Evolutionary conservation across 2,329 filamentous ascomycete species (phyloP).

Genomic region (Arthrobotrys conoides): DNA sequence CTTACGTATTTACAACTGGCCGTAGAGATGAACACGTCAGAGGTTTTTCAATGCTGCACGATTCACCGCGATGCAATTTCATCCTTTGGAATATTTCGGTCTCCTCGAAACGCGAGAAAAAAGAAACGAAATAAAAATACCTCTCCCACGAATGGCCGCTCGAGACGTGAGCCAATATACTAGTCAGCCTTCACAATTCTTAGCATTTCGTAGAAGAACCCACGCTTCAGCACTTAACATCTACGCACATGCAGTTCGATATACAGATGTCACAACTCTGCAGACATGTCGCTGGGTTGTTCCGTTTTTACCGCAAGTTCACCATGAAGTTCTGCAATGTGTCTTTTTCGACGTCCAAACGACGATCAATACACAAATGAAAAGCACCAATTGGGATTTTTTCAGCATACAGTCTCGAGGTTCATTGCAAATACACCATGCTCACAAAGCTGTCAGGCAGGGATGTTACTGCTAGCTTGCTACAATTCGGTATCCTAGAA

Average conservation of each 20-base stretch:
- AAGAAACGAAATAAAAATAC: not conserved
- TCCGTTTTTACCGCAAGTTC: not conserved
- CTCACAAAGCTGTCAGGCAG: too few relatives aligned
- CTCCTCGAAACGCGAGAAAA: not conserved
- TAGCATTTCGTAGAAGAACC: not conserved
- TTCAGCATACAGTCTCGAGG: too few relatives aligned
- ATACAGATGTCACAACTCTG: slow-evolving; percentile 6
- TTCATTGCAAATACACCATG: not conserved
- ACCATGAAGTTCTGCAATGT: not conserved
- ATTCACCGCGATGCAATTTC: not conserved
- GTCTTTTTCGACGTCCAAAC: not conserved
- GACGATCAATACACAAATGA: not conserved
- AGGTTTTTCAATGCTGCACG: not conserved
- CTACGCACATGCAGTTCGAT: not conserved
- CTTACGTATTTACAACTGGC: not conserved
- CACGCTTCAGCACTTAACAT: not conserved
- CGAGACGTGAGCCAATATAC: not conserved
- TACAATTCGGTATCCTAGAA: too few relatives aligned
- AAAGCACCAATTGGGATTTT: too few relatives aligned
- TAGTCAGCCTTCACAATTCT: not conserved
- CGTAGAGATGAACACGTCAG: slow-evolving; percentile 10
- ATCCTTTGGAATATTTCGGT: not conserved
- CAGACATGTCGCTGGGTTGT: not conserved
- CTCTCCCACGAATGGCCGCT: not conserved
- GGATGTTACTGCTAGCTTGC: too few relatives aligned